Conservation (phyloP, 352 stramenopile species). For the Globisporangium heterothallicum region DNA sequence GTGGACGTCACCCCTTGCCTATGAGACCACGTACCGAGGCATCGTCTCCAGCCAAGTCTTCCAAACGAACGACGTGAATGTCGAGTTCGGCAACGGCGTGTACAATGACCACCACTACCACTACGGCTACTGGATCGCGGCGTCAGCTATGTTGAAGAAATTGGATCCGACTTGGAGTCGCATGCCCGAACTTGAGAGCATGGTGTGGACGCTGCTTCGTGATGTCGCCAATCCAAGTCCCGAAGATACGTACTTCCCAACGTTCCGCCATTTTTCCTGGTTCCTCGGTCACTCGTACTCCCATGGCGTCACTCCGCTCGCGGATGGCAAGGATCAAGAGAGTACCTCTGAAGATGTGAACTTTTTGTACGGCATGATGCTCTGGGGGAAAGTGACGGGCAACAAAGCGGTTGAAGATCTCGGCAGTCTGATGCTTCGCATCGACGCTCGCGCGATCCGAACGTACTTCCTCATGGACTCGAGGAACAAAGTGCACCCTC, state of each 20-base stretch:
- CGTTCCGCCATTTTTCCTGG: constrained; percentile 75
- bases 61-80: constrained; percentile 35
- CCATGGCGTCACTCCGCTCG: constrained; percentile 49
- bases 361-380: constrained; percentile 73
- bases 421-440: constrained; percentile 66
- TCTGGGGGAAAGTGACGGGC: constrained; percentile 59
- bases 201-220: constrained; percentile 60
- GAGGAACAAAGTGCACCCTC: constrained; percentile 57
- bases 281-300: constrained; percentile 74
- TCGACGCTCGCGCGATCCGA: constrained; percentile 52
- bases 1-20: constrained; percentile 41
- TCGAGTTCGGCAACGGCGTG: constrained; percentile 71
- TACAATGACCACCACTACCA: constrained; percentile 87
- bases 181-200: constrained; percentile 47
- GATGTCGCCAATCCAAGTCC: constrained; percentile 65
- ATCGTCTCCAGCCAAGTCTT: constrained; percentile 46
- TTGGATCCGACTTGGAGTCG: constrained; percentile 54
- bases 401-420: constrained; percentile 58
- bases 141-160: constrained; percentile 55
- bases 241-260: constrained; percentile 47
- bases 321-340: constrained; percentile 72
- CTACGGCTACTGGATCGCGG: constrained; percentile 69
- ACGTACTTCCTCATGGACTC: constrained; percentile 69
- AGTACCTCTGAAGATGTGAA: constrained; percentile 78
- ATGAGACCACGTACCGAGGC: constrained; percentile 63